These are phyloP conservation scores for Trypanosomatidae sp. DNA, from an alignment of 208 protist species.

Conservation along the genomic window DNA sequence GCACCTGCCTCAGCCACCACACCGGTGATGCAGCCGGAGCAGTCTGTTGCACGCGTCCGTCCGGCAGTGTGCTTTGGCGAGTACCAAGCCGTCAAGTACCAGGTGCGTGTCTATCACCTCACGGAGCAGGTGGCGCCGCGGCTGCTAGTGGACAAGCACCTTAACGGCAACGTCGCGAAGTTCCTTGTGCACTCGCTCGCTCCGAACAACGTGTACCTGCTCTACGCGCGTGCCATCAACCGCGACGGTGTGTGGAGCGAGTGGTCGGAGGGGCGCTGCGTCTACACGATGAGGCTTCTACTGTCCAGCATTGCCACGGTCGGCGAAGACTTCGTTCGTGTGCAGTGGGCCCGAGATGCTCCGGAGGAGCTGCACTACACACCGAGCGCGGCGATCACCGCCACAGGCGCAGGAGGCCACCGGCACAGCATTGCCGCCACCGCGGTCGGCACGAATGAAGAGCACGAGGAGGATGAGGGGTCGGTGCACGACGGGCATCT, in stretches of 20 bases:
- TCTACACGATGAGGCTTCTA: conserved; percentile 90
- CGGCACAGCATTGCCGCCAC: not conserved
- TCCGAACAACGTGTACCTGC: conserved; percentile 74
- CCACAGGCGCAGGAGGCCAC: not conserved
- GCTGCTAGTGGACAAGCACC: conserved; percentile 58
- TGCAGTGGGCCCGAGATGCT: conserved; percentile 68
- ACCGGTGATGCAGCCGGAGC: not conserved
- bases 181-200: conserved; percentile 51
- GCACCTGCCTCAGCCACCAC: not conserved
- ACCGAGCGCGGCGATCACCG: not conserved
- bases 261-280: conserved; percentile 80
- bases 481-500: not conserved
- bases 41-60: not conserved
- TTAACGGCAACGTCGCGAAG: conserved; percentile 38
- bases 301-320: conserved; percentile 52
- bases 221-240: conserved; percentile 62
- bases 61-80: conserved; percentile 17
- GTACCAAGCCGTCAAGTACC: conserved; percentile 37
- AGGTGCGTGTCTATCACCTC: conserved; percentile 35
- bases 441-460: not conserved
- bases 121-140: conserved; percentile 21
- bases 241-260: conserved; percentile 75
- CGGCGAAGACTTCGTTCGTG: conserved; percentile 85
- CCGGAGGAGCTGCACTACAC: conserved; percentile 61
- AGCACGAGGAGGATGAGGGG: conserved; percentile 1